Conservation (phyloP, 345 rosid species). For the Ceriops decandra region DNA sequence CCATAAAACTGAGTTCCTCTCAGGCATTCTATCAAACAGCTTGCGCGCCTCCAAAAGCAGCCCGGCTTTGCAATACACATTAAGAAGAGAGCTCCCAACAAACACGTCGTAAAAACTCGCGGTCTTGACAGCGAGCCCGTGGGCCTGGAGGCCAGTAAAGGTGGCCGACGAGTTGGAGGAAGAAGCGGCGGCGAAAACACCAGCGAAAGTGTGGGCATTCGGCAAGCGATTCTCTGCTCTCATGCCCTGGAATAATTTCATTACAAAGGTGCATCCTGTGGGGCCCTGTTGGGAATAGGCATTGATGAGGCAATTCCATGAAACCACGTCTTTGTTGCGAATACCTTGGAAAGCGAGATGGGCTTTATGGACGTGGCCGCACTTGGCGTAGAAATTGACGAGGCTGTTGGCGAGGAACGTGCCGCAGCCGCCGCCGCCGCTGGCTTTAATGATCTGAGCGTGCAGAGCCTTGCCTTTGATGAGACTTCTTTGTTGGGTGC, state of each 20-base stretch:
- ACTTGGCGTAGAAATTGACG: conserved; percentile 66
- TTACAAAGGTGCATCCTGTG: conserved; percentile 34
- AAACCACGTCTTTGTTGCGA: conserved; percentile 52
- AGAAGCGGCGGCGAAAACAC: conserved; percentile 61
- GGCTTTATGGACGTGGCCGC: conserved; percentile 50
- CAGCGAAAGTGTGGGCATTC: conserved; percentile 70
- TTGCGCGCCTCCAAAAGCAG: conserved; percentile 48
- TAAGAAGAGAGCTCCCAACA: conserved; percentile 70
- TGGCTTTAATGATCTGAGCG: conserved; percentile 44
- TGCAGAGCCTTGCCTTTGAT: conserved; percentile 56
- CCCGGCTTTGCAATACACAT: conserved; percentile 62
- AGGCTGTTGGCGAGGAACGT: conserved; percentile 54
- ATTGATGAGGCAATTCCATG: conserved; percentile 84
- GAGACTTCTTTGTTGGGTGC: conserved; percentile 46
- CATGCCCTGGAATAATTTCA: conserved; percentile 64
- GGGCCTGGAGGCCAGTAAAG: conserved; percentile 57
- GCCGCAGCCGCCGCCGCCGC: conserved; percentile 20
- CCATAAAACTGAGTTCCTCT: conserved; percentile 60
- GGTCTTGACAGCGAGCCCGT: conserved; percentile 53
- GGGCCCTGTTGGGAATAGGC: conserved; percentile 59
- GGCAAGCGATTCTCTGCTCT: conserved; percentile 57
- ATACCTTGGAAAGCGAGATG: conserved; percentile 50
- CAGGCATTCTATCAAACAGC: conserved; percentile 59
- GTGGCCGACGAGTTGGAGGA: conserved; percentile 32
- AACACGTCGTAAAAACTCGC: conserved; percentile 60